These are phyloP conservation scores for Rhizophora apiculata DNA, from an alignment of 345 rosid genomes.

Conservation along the genomic window DNA sequence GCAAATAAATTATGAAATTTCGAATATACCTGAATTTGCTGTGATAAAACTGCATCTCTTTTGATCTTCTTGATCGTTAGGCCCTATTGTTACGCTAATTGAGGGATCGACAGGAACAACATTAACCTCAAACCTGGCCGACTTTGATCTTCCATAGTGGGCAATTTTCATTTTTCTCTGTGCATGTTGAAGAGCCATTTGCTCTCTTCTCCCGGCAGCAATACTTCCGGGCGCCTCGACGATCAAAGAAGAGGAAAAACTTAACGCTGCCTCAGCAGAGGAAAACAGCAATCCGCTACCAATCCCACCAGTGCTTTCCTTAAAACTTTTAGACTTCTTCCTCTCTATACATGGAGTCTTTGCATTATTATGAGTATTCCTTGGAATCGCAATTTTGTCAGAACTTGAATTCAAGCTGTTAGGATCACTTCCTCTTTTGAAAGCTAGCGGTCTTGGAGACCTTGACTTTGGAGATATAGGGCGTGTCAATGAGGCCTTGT, in stretches of 20 bases:
- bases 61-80: constrained; percentile 21
- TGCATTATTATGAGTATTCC: not conserved
- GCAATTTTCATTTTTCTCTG: constrained; percentile 63
- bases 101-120: constrained; percentile 28
- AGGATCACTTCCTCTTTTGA: constrained; percentile 36
- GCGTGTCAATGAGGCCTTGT: constrained; percentile 8
- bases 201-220: constrained; percentile 64
- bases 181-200: constrained; percentile 53
- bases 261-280: constrained; percentile 1
- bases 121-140: constrained; percentile 44
- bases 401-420: constrained; percentile 35
- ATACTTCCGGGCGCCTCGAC: constrained; percentile 56
- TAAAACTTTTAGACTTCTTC: constrained; percentile 57
- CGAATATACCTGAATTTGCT: constrained; percentile 44
- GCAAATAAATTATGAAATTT: not conserved
- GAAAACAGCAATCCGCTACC: not conserved
- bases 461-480: constrained; percentile 38
- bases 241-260: constrained; percentile 36
- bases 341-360: constrained; percentile 28
- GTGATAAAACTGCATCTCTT: constrained; percentile 59
- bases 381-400: constrained; percentile 29
- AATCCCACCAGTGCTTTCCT: constrained; percentile 21
- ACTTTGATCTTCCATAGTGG: constrained; percentile 62
- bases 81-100: not conserved
- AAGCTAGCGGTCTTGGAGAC: constrained; percentile 33